These are phyloP conservation scores for Yarrowia divulgata DNA, from an alignment of 805 yeast species.

Conservation along the genomic window DNA sequence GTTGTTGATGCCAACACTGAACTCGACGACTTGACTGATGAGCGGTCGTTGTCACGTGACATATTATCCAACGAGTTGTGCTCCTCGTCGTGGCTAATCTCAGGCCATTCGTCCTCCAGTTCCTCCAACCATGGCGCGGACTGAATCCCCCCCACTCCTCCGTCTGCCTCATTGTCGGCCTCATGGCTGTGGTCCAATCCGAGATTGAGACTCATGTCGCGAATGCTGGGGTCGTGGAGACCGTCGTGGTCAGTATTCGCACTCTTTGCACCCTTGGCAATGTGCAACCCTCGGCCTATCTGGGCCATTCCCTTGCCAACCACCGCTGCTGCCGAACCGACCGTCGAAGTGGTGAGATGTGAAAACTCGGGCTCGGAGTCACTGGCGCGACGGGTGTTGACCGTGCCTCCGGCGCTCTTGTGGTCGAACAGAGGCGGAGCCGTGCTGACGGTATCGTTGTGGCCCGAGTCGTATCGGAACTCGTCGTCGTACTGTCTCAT, in stretches of 20 bases:
- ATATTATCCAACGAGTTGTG: no score
- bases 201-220: no score
- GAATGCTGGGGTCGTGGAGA: no score
- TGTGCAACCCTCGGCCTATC: conserved; percentile 4
- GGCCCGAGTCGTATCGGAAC: conserved; percentile 15
- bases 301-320: conserved; percentile 26
- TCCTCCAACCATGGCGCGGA: conserved; percentile 22
- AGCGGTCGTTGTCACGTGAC: not conserved
- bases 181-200: not conserved
- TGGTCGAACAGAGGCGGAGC: conserved; percentile 35
- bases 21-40: conserved; percentile 2
- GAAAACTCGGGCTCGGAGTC: conserved; percentile 23
- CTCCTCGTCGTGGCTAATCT: not conserved
- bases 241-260: no score
- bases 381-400: conserved; percentile 24
- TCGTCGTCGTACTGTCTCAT: conserved; percentile 21
- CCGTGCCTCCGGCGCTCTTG: conserved; percentile 1
- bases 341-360: conserved; percentile 7
- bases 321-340: not conserved
- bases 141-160: not conserved
- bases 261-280: not conserved
- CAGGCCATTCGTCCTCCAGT: conserved; percentile 33
- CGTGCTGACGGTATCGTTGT: conserved; percentile 24
- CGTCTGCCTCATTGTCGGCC: conserved; percentile 7
- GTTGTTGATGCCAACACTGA: conserved; percentile 5